Percentiles rank a stretch among this genome's conserved stretches.
Conservation (phyloP, 1,284 basidiomycete species). For the Cryptococcus deneoformans region DNA sequence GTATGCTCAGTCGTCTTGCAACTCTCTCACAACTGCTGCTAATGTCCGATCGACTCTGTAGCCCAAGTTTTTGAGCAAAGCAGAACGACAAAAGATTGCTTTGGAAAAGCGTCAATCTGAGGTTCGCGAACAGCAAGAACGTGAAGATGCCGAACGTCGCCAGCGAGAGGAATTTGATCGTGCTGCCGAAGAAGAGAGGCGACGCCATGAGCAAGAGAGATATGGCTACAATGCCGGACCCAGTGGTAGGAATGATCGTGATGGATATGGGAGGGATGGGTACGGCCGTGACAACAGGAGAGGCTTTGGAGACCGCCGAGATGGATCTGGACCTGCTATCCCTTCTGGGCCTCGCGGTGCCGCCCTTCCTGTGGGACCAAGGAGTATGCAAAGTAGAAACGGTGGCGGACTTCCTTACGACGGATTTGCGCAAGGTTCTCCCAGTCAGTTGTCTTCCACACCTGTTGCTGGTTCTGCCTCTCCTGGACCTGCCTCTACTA, state of each 20-base stretch:
- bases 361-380: slow-evolving; percentile 25
- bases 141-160: slow-evolving; percentile 26
- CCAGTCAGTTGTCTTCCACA: slow-evolving; percentile 3
- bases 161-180: slow-evolving; percentile 51
- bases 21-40: not conserved
- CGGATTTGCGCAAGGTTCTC: slow-evolving; percentile 4
- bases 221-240: slow-evolving; percentile 17
- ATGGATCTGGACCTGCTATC: slow-evolving; percentile 3
- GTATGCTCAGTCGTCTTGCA: slow-evolving; percentile 50
- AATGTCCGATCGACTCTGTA: slow-evolving; percentile 7
- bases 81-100: slow-evolving; percentile 60
- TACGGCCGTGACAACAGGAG: slow-evolving; percentile 1
- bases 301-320: slow-evolving; percentile 5
- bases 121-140: slow-evolving; percentile 58
- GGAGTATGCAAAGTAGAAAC: slow-evolving; percentile 16
- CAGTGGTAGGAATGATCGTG: slow-evolving; percentile 3
- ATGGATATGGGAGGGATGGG: slow-evolving; percentile 9
- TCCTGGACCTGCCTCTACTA: slow-evolving; percentile 12
- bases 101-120: slow-evolving; percentile 79
- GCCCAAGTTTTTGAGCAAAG: slow-evolving; percentile 35
- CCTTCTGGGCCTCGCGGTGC: slow-evolving; percentile 28
- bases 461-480: slow-evolving; percentile 13
- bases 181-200: slow-evolving; percentile 66
- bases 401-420: slow-evolving; percentile 8
- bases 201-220: slow-evolving; percentile 51